Base-by-base conservation (phyloP, 768 basidiomycete genomes). In the Scleroderma citrinum region DNA sequence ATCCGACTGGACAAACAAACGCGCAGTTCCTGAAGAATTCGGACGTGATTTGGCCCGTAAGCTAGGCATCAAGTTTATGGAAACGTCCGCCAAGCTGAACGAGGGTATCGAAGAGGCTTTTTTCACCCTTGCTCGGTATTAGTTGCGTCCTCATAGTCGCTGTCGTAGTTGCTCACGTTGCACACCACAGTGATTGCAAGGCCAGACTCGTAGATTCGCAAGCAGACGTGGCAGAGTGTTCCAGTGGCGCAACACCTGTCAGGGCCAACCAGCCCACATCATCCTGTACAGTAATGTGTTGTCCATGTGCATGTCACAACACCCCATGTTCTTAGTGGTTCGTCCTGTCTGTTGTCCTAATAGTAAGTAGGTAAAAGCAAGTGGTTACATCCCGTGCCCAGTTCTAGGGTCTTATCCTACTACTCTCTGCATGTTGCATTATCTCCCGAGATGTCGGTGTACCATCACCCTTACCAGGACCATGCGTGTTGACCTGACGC, bases 101-200 rank as follows among this genome's bases (percentile, higher is more conserved):
- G 92, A 95, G 45, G 92, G 92, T 51, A 96, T 99, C 31, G 96
- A 99, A 71, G 92, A 98, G 59, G 95, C 95, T 12, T 99, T 99
- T 79, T 96, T 98, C 70, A 89, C 88, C 4, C 79, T 98, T 49
- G 93, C 96, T 26, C 83, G 93, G 94, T 95, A n/a, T n/a, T n/a
- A n/a, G n/a, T n/a, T n/a, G n/a, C n/a, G n/a, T 53, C 55, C 83
- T 73, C 41, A 44, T 37, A 21, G 31, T n/a, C 23, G 21, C 31
- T 45, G 39, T 20, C 30, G 13, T 39, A 19, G 16, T 29, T 23
- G 11, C 51, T 49, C 19, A 34, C 35, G 32, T 24, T 23, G 26
- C 8, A 20, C 44, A 55, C 36, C 44, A 32, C 63, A 94, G 95
- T 64, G 95, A 96, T 65, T 97, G 98, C 78, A 99, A 98, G 76